Conservation (phyloP, 345 rosid genomes). For the Hypericum androsaemum region DNA sequence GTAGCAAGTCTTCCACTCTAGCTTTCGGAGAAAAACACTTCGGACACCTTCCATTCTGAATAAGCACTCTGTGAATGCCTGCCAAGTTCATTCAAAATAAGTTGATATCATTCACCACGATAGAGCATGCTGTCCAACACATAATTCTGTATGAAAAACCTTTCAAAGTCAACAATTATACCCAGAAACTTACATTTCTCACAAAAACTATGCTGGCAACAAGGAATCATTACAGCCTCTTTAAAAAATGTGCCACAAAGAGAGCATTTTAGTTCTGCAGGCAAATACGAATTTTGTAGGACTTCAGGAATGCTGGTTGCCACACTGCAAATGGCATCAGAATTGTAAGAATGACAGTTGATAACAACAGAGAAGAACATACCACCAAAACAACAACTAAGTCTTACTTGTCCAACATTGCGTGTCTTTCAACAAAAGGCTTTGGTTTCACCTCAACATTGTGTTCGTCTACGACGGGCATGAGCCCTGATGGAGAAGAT, state of each 20-base stretch:
- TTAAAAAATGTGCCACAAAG: conserved; percentile 30
- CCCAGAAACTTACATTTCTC: conserved; percentile 32
- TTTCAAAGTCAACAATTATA: neutral
- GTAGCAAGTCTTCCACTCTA: conserved; percentile 35
- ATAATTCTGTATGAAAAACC: neutral
- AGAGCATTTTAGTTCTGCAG: conserved; percentile 35
- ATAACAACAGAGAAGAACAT: neutral
- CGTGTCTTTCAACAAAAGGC: conserved; percentile 14
- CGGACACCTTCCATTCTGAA: conserved; percentile 39
- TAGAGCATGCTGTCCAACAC: no score
- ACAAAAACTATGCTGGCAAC: conserved; percentile 53
- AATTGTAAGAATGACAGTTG: conserved; percentile 1
- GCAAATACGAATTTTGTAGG: conserved; percentile 21
- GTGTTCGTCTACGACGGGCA: conserved; percentile 3
- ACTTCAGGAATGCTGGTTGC: conserved; percentile 12
- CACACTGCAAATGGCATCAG: conserved; percentile 13
- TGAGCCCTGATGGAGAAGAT: conserved; percentile 11
- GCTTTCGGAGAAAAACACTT: conserved; percentile 32
- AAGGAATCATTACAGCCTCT: conserved; percentile 52
- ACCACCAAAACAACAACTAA: neutral
- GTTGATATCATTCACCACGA: no score
- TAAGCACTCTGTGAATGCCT: conserved; percentile 32
- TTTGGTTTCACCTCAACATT: conserved; percentile 11
- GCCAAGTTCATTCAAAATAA: conserved; percentile 2
- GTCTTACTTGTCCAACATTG: conserved; percentile 20